Evolutionary conservation across 2,329 filamentous ascomycete species (phyloP).

Genomic region (Fusarium sp.): DNA sequence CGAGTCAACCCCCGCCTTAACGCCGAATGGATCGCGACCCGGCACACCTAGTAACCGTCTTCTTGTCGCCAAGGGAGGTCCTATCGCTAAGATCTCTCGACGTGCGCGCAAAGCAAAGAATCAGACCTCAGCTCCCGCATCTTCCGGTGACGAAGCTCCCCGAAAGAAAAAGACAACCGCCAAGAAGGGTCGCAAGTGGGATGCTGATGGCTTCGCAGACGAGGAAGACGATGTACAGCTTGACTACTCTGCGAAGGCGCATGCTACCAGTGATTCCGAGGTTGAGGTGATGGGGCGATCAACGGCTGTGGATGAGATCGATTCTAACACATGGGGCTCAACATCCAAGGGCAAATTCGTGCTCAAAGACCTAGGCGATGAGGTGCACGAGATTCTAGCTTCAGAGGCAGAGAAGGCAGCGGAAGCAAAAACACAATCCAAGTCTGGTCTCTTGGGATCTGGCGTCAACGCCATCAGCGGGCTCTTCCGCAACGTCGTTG

Average conservation of each 20-base stretch:
- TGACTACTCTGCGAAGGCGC: slow-evolving; percentile 84
- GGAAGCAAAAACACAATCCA: slow-evolving; percentile 61
- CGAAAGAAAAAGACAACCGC: slow-evolving; percentile 78
- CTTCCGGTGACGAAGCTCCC: slow-evolving; percentile 85
- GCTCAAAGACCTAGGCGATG: slow-evolving; percentile 90
- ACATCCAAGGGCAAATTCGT: slow-evolving; percentile 93
- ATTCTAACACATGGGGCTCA: slow-evolving; percentile 85
- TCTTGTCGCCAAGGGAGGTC: slow-evolving; percentile 79
- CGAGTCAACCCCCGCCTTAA: slow-evolving; percentile 73
- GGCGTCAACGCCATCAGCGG: slow-evolving; percentile 86
- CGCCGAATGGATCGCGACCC: slow-evolving; percentile 83
- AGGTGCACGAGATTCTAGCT: slow-evolving; percentile 90
- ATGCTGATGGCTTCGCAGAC: slow-evolving; percentile 86
- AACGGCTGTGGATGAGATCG: slow-evolving; percentile 78
- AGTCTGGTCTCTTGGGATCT: slow-evolving; percentile 79
- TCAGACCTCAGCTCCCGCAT: slow-evolving; percentile 73
- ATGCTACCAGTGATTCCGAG: slow-evolving; percentile 67
- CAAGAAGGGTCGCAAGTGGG: slow-evolving; percentile 95
- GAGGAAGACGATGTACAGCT: slow-evolving; percentile 84
- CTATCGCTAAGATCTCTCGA: slow-evolving; percentile 82
- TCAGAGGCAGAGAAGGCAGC: slow-evolving; percentile 74
- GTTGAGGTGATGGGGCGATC: slow-evolving; percentile 63
- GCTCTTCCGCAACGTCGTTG: slow-evolving; percentile 93
- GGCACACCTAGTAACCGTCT: slow-evolving; percentile 77
- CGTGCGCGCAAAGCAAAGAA: slow-evolving; percentile 80